Percentiles rank a stretch among this genome's conserved stretches.
These are phyloP conservation scores for Ceratocystis lukuohia DNA, from an alignment of 2,329 filamentous ascomycete species.

Conservation along the genomic window DNA sequence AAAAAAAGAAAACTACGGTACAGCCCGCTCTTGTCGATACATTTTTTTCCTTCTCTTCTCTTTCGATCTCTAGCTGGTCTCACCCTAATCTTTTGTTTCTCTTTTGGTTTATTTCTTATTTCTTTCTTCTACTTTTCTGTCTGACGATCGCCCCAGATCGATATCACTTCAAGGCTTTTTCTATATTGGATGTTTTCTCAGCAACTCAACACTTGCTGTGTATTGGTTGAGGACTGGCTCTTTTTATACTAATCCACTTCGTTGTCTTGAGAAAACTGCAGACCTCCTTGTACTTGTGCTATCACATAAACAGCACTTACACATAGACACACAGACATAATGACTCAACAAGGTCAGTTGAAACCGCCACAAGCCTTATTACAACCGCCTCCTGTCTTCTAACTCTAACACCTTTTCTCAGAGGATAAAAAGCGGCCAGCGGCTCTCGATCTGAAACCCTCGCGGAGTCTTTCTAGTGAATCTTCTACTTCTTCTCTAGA, in stretches of 20 bases:
- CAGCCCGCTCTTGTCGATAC: conserved; percentile 2
- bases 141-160: neutral
- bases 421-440: conserved; percentile 45
- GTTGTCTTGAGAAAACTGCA: neutral
- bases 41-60: conserved; percentile 25
- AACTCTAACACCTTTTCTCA: conserved; percentile 25
- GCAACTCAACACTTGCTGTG: neutral
- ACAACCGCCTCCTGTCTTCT: conserved; percentile 19
- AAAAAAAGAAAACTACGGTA: conserved; percentile 6
- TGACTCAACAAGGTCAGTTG: conserved; percentile 32
- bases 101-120: conserved; percentile 17
- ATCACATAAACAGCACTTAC: neutral
- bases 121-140: neutral
- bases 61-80: conserved; percentile 43
- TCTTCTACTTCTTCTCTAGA: conserved; percentile 39
- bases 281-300: neutral
- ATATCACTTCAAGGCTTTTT: neutral
- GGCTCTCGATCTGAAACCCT: conserved; percentile 39
- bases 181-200: neutral
- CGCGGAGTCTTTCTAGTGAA: conserved; percentile 36
- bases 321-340: conserved; percentile 20
- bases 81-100: conserved; percentile 26
- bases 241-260: neutral
- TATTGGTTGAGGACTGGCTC: neutral
- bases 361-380: neutral